Evolutionary conservation across 2,329 filamentous ascomycete species (phyloP).

Genomic region (Pseudogymnoascus sp.): DNA sequence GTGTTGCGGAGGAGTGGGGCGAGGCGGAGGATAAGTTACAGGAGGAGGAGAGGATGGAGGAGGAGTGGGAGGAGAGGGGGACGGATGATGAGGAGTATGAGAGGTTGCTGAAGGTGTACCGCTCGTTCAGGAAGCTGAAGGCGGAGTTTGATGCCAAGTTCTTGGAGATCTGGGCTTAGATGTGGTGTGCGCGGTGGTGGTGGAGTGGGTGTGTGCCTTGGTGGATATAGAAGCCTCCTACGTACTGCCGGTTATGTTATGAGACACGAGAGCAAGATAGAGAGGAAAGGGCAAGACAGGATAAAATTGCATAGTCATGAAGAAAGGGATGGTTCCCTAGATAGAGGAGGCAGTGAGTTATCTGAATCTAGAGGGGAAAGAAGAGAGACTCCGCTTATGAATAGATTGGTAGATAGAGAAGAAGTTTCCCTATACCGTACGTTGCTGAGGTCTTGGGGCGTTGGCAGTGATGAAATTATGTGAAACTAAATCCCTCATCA

Average conservation of each 20-base stretch:
- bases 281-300: background rate
- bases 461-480: too few species aligned
- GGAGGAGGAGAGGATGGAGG: constrained; percentile 26
- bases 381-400: background rate
- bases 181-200: background rate
- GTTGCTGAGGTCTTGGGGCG: background rate
- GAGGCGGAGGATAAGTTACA: constrained; percentile 31
- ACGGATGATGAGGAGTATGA: constrained; percentile 33
- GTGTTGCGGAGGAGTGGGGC: constrained; percentile 44
- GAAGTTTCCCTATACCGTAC: background rate
- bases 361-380: background rate
- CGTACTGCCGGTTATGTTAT: background rate
- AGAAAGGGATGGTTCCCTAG: background rate
- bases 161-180: constrained; percentile 48
- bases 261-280: background rate
- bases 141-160: constrained; percentile 58
- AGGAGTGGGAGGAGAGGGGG: constrained; percentile 24
- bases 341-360: background rate
- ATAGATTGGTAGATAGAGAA: constrained; percentile 2
- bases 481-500: background rate
- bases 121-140: constrained; percentile 49
- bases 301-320: background rate
- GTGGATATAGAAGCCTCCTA: background rate
- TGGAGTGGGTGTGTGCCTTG: background rate
- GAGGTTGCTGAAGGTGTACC: constrained; percentile 46